Conservation (phyloP, 2,329 filamentous ascomycete species). For the Sclerotinia trifoliorum region DNA sequence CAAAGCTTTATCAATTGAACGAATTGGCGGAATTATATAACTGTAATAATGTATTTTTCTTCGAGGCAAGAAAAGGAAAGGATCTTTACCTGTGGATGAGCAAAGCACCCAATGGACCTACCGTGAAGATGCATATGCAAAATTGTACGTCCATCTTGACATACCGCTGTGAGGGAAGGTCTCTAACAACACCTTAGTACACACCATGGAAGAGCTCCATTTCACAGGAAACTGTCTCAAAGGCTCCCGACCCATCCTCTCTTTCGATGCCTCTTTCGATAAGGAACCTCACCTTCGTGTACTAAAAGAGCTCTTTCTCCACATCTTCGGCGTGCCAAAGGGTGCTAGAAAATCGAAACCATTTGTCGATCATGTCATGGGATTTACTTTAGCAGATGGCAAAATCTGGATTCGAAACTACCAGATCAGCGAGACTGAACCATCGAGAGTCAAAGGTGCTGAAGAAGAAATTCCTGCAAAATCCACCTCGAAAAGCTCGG, state of each 20-base stretch:
- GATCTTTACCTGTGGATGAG: conserved; percentile 93
- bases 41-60: conserved; percentile 92
- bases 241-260: conserved; percentile 85
- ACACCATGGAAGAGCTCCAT: conserved; percentile 95
- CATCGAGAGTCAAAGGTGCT: conserved; percentile 45
- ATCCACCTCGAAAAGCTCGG: conserved; percentile 44
- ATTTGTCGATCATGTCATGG: conserved; percentile 93
- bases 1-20: conserved; percentile 78
- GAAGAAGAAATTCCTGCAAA: conserved; percentile 43
- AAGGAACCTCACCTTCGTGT: conserved; percentile 74
- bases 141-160: conserved; percentile 53
- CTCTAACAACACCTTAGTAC: conserved; percentile 53
- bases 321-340: conserved; percentile 89
- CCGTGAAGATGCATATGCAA: conserved; percentile 70
- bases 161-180: not conserved
- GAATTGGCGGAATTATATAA: conserved; percentile 75
- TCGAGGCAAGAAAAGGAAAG: conserved; percentile 90
- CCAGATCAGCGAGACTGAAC: conserved; percentile 82
- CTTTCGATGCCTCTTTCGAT: conserved; percentile 87
- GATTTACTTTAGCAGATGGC: conserved; percentile 84
- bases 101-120: conserved; percentile 71
- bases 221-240: conserved; percentile 97
- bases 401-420: conserved; percentile 97
- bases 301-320: conserved; percentile 85
- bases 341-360: conserved; percentile 88